Base-by-base conservation (phyloP, 306 rosid genomes). In the Cicer yamashitae region DNA sequence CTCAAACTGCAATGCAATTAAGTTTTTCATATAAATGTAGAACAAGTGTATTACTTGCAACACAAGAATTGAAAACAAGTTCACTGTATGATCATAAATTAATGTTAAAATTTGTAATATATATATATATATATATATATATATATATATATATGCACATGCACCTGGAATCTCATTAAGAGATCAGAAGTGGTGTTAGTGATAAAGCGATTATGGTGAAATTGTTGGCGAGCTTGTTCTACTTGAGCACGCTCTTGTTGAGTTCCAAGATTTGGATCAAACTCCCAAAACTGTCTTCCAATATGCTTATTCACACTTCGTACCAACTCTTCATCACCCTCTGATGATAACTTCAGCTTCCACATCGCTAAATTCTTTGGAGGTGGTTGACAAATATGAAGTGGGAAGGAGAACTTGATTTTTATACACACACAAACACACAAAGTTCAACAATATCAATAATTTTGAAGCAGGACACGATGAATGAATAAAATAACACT, bases 271-370 rank as follows among this genome's bases (percentile, higher is more conserved):
- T 82, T 47, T 0, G 83, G 77, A 50, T 92, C 91, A 3, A 87
- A 92, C 76, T 92, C 90, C 97, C 97, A 92, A 13, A 50, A 86
- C 38, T 88, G 93, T 76, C 97, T 86, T 48, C 96, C 97, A 14
- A 86, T 10, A 48, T 90, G 88, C 22, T 85, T 51, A 50, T 87
- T 88, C 61, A 78, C 77, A 40, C 96, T 89, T 38, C 67, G 76
- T 4, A 84, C 48, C 80, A 70, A 7, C 47, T 73, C 75, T 0
- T 79, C 60, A 3, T 68, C 8, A 13, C 20, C 76, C 7, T 82
- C 82, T 51, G 91, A 81, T 45, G 91, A 82, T 71, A 85, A 5
- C 80, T 78, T 87, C 20, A 92, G 74, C 86, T 75, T 88, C 93
- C 97, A 90, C 97, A 92, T 60, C 58, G 3, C 3, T 22, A 2